Percentiles rank a stretch among this genome's conserved stretches.
phyloP scores from a whole-genome alignment of 1,139 yeast genomes.

The Blastobotrys niveus region DNA sequence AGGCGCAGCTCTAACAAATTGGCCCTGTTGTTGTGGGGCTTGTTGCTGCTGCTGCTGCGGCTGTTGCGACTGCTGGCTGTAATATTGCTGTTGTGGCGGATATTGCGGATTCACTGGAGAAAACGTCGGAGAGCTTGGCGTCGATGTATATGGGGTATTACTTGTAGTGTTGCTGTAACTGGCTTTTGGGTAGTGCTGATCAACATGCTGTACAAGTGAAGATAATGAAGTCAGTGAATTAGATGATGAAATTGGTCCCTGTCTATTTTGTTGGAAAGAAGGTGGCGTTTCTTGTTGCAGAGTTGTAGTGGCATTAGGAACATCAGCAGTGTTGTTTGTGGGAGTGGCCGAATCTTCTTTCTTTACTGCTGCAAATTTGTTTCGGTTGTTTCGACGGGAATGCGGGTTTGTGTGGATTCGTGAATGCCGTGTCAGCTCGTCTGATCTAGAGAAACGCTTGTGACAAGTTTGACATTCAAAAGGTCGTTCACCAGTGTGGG shows the following conservation, averaged over 20 bases:
- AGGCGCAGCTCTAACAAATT: constrained; percentile 13
- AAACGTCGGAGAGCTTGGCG: constrained; percentile 22
- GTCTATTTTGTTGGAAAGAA: not conserved
- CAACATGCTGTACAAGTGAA: constrained; percentile 9
- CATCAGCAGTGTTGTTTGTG: constrained; percentile 10
- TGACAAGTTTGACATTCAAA: constrained; percentile 84
- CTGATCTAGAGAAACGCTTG: constrained; percentile 80
- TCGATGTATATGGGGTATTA: constrained; percentile 21
- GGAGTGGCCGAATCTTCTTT: constrained; percentile 11
- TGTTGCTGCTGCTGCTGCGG: constrained; percentile 12
- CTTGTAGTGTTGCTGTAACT: constrained; percentile 19
- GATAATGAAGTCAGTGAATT: constrained; percentile 13
- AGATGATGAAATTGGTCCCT: constrained; percentile 11
- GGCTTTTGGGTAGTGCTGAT: constrained; percentile 12
- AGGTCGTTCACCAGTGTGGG: constrained; percentile 95
- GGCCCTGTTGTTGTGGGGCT: constrained; percentile 4
- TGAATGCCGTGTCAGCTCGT: constrained; percentile 84
- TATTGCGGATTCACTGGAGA: constrained; percentile 11
- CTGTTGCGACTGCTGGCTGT: constrained; percentile 4
- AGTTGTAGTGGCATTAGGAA: constrained; percentile 20
- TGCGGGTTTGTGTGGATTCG: constrained; percentile 81
- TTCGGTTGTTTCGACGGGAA: constrained; percentile 47
- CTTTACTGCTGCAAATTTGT: constrained; percentile 15
- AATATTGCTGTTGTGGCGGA: constrained; percentile 11
- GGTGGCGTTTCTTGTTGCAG: not conserved